These are phyloP conservation scores for Tuber microsphaerosporum DNA, from an alignment of 495 filamentous ascomycete genomes.

Conservation along the genomic window DNA sequence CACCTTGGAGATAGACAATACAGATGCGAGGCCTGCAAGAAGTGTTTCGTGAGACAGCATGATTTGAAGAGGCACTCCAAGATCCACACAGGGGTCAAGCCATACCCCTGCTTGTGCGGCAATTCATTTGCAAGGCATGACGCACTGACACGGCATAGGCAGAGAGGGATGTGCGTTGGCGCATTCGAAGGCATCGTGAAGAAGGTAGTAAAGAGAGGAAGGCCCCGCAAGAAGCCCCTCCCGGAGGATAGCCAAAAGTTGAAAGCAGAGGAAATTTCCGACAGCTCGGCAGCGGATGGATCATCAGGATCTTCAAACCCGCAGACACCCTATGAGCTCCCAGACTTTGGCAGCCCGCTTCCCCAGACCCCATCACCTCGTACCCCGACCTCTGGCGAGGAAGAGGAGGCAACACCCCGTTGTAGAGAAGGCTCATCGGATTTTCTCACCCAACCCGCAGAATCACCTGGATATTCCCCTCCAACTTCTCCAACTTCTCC, in stretches of 20 bases:
- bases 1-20: slow-evolving; percentile 93
- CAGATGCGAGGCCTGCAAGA: slow-evolving; percentile 77
- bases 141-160: slow-evolving; percentile 85
- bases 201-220: slow-evolving; percentile 59
- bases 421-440: slow-evolving; percentile 34
- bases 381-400: slow-evolving; percentile 25
- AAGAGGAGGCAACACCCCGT: slow-evolving; percentile 31
- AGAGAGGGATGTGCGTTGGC: slow-evolving; percentile 89
- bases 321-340: slow-evolving; percentile 29
- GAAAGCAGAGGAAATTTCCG: slow-evolving; percentile 24
- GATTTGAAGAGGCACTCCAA: slow-evolving; percentile 95
- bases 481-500: slow-evolving; percentile 40
- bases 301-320: slow-evolving; percentile 36
- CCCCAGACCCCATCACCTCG: slow-evolving; percentile 32
- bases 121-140: slow-evolving; percentile 89
- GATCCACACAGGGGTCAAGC: slow-evolving; percentile 89
- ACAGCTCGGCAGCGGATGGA: slow-evolving; percentile 22
- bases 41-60: slow-evolving; percentile 93
- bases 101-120: slow-evolving; percentile 83
- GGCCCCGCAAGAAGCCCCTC: slow-evolving; percentile 55
- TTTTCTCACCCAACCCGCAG: slow-evolving; percentile 15
- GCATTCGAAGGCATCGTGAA: slow-evolving; percentile 77
- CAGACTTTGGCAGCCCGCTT: slow-evolving; percentile 30
- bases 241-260: slow-evolving; percentile 59
- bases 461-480: slow-evolving; percentile 28